Evolutionary conservation across 495 filamentous ascomycete genomes (phyloP).

Genomic region (Xylaria venustula): DNA sequence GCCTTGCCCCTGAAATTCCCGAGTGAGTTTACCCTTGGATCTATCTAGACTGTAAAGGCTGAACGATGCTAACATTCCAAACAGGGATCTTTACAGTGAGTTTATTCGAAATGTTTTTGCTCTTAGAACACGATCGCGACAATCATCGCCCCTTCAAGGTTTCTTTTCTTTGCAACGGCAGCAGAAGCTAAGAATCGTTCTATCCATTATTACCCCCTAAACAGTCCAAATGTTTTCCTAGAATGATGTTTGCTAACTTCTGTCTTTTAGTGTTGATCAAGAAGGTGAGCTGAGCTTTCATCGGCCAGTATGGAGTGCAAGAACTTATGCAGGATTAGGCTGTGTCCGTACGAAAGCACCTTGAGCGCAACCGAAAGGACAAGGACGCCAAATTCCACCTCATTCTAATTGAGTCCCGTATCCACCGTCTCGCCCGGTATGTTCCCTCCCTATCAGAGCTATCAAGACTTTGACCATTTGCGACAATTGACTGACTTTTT

Average conservation of each 20-base stretch:
- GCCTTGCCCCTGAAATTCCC: slow-evolving; percentile 94
- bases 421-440: slow-evolving; percentile 90
- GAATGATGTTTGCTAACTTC: slow-evolving; percentile 9
- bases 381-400: slow-evolving; percentile 99
- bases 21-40: slow-evolving; percentile 46
- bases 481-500: background rate
- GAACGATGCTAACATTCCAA: background rate
- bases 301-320: background rate
- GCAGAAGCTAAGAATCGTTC: background rate
- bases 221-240: no score
- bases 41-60: background rate
- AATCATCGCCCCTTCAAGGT: background rate
- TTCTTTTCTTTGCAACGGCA: background rate
- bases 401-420: slow-evolving; percentile 99
- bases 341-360: slow-evolving; percentile 99
- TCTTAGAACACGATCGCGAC: no score
- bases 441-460: background rate
- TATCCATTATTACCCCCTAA: background rate
- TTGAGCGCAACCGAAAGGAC: slow-evolving; percentile 99
- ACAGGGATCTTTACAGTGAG: slow-evolving; percentile 59
- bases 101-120: background rate
- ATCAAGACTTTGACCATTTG: background rate
- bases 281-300: slow-evolving; percentile 66
- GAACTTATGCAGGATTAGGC: slow-evolving; percentile 53
- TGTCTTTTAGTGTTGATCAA: slow-evolving; percentile 87